Evolutionary conservation across 148 eudicot genomes (phyloP).

Genomic region (Nepenthes mirabilis): DNA sequence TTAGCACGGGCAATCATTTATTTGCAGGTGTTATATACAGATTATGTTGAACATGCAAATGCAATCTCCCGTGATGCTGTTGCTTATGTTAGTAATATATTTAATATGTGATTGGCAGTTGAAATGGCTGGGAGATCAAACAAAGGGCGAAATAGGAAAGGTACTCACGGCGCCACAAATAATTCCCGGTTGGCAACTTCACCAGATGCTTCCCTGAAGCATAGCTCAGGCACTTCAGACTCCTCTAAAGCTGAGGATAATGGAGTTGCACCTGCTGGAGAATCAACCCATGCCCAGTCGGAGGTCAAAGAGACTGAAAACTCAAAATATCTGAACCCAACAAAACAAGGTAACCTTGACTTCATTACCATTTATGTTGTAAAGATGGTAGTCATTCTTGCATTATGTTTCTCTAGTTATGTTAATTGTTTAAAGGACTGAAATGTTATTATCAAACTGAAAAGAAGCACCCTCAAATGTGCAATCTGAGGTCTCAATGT

Average conservation of each 20-base stretch:
- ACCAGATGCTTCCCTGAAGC: slow-evolving; percentile 21
- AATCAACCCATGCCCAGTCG: slow-evolving; percentile 8
- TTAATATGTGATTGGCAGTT: background rate
- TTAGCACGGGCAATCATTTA: no score
- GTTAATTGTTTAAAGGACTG: background rate
- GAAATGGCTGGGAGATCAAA: slow-evolving; percentile 84
- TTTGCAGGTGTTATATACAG: no score
- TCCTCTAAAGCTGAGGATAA: slow-evolving; percentile 16
- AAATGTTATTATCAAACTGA: no score
- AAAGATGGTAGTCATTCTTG: background rate
- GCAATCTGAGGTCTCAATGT: no score
- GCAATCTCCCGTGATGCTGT: background rate
- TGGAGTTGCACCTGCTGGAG: slow-evolving; percentile 21
- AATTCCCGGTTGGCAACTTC: slow-evolving; percentile 23
- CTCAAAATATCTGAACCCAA: slow-evolving; percentile 18
- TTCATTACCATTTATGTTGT: background rate
- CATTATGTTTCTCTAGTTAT: background rate
- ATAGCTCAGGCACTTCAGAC: slow-evolving; percentile 6
- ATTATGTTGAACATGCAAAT: no score
- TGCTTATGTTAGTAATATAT: background rate
- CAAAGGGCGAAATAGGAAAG: slow-evolving; percentile 51
- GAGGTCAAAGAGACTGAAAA: slow-evolving; percentile 27
- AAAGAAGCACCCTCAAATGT: no score
- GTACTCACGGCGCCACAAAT: slow-evolving; percentile 19
- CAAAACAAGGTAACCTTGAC: slow-evolving; percentile 41